Evolutionary conservation across 768 basidiomycete species (phyloP).

Genomic region (Rhodotorula diobovata): DNA sequence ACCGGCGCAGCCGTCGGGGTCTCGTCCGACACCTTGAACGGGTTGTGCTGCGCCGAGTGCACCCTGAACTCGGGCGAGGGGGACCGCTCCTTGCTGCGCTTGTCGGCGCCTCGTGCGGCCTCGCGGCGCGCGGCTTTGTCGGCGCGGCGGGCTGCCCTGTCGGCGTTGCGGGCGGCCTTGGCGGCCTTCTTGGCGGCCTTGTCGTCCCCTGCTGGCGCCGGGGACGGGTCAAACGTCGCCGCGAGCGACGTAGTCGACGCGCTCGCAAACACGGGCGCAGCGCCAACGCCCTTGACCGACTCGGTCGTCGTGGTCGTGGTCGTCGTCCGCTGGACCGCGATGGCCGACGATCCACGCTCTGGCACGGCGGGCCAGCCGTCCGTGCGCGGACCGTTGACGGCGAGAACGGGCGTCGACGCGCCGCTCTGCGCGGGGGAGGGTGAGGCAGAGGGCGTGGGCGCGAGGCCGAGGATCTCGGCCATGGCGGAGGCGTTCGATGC

Average conservation of each 20-base stretch:
- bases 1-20: not conserved
- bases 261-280: slow-evolving; percentile 8
- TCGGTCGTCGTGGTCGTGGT: slow-evolving; percentile 5
- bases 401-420: slow-evolving; percentile 14
- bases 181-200: slow-evolving; percentile 10
- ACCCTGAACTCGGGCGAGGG: slow-evolving; percentile 32
- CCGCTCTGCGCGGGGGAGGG: slow-evolving; percentile 19
- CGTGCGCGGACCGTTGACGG: slow-evolving; percentile 15
- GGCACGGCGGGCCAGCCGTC: slow-evolving; percentile 32
- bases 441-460: slow-evolving; percentile 14
- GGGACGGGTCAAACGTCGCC: slow-evolving; percentile 3
- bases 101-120: not conserved
- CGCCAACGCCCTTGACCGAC: not conserved
- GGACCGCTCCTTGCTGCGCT: slow-evolving; percentile 3
- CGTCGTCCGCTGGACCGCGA: not conserved
- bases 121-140: not conserved
- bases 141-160: slow-evolving; percentile 8
- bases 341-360: slow-evolving; percentile 8
- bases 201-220: not conserved
- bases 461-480: slow-evolving; percentile 43
- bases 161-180: slow-evolving; percentile 8
- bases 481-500: slow-evolving; percentile 36
- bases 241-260: slow-evolving; percentile 5
- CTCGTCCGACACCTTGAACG: slow-evolving; percentile 16
- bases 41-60: slow-evolving; percentile 22